phyloP scores from a whole-genome alignment of 2,329 filamentous ascomycete species.

The Fusarium udum region DNA sequence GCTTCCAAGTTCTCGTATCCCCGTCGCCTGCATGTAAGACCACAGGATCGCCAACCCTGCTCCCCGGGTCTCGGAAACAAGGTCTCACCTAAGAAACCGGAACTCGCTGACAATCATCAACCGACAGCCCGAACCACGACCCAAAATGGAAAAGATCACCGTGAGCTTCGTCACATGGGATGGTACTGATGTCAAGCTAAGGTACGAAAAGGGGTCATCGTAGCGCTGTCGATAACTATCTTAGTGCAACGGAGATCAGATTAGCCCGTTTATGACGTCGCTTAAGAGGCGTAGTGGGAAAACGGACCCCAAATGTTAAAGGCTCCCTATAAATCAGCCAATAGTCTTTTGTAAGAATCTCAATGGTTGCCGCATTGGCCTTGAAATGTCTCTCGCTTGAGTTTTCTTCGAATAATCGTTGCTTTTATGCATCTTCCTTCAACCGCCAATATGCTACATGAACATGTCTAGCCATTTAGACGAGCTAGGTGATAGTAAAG shows the following conservation, averaged over 20 bases:
- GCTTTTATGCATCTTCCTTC: accelerated
- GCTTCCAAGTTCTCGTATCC: background rate
- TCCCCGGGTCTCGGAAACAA: background rate
- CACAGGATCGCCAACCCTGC: background rate
- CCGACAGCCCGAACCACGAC: background rate
- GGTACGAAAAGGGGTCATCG: accelerated
- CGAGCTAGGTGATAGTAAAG: accelerated
- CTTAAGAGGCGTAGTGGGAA: background rate
- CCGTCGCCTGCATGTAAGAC: background rate
- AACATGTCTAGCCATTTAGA: accelerated
- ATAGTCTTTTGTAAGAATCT: accelerated
- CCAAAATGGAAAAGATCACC: accelerated
- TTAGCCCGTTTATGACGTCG: background rate
- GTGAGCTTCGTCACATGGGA: background rate
- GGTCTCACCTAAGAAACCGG: background rate
- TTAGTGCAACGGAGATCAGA: background rate
- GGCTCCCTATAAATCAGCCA: accelerated
- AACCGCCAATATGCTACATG: background rate
- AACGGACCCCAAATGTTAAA: background rate
- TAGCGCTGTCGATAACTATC: background rate
- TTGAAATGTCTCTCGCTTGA: accelerated
- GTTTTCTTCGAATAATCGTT: accelerated
- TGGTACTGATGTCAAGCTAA: background rate
- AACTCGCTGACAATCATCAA: background rate
- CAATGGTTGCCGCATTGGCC: background rate